Percentiles rank a stretch among this genome's conserved stretches.
These are phyloP conservation scores for Salvia miltiorrhiza DNA, from an alignment of 257 asterid genomes.

Conservation along the genomic window DNA sequence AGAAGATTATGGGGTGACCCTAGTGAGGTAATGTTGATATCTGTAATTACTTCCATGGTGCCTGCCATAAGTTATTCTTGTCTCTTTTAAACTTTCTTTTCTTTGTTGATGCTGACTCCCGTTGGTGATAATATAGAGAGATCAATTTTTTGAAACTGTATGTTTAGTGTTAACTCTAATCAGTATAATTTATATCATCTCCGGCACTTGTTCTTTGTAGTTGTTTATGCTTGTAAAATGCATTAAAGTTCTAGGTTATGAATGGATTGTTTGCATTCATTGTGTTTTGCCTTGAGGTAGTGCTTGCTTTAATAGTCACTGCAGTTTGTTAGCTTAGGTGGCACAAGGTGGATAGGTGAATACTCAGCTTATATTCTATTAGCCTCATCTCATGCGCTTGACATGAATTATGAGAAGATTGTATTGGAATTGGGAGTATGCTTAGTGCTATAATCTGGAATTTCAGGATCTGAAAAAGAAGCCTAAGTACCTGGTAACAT, in stretches of 20 bases:
- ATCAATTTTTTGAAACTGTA: too few species aligned
- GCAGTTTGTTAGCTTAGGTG: conserved; percentile 2
- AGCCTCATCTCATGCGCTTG: not conserved
- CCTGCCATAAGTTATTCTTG: not conserved
- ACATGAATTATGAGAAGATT: conserved; percentile 7
- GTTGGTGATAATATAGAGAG: too few species aligned
- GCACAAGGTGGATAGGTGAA: conserved; percentile 1
- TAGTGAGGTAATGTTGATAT: conserved; percentile 57
- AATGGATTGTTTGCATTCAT: not conserved
- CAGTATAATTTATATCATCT: not conserved
- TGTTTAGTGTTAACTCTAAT: too few species aligned
- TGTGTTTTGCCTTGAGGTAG: not conserved
- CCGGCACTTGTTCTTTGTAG: too few species aligned
- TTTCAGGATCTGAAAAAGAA: conserved; percentile 87
- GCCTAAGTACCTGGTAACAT: conserved; percentile 88
- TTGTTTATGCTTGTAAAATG: not conserved
- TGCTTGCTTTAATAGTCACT: conserved; percentile 13
- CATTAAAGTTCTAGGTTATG: not conserved
- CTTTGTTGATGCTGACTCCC: not conserved
- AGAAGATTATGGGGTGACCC: conserved; percentile 99
- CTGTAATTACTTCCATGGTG: not conserved
- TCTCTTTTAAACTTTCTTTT: not conserved
- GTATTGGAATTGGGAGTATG: conserved; percentile 12
- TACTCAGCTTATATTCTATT: not conserved
- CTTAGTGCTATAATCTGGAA: conserved; percentile 24